These are phyloP conservation scores for Boletus pseudo-olivaceus DNA, from an alignment of 768 basidiomycete species.

Conservation along the genomic window DNA sequence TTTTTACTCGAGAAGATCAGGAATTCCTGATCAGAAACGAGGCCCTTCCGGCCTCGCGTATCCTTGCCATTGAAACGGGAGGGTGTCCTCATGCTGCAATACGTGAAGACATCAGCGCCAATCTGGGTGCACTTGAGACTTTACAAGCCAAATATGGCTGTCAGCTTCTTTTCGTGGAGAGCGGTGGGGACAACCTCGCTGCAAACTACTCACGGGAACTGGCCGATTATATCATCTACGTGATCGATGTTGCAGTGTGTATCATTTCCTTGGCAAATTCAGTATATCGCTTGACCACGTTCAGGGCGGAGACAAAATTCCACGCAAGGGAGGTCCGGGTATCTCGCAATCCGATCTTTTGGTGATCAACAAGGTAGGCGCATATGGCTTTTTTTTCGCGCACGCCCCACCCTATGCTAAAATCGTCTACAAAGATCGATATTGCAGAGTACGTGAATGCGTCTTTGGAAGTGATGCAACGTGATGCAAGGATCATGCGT, in stretches of 20 bases:
- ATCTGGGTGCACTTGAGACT: slow-evolving; percentile 92
- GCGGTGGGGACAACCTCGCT: slow-evolving; percentile 94
- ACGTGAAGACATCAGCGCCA: slow-evolving; percentile 96
- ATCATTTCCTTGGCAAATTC: not conserved
- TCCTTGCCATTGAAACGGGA: slow-evolving; percentile 95
- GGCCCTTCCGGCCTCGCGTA: slow-evolving; percentile 79
- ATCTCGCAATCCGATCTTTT: slow-evolving; percentile 95
- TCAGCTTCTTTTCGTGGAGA: slow-evolving; percentile 91
- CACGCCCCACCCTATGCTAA: not conserved
- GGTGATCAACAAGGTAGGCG: slow-evolving; percentile 85
- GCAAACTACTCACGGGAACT: slow-evolving; percentile 96
- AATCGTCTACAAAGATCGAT: slow-evolving; percentile 63
- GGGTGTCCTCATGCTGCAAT: slow-evolving; percentile 99
- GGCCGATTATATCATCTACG: slow-evolving; percentile 96
- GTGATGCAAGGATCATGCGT: slow-evolving; percentile 91
- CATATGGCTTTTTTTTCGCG: not conserved
- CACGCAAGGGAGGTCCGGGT: slow-evolving; percentile 95
- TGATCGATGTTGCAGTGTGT: slow-evolving; percentile 79
- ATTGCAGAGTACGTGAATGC: slow-evolving; percentile 90
- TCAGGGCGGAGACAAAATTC: slow-evolving; percentile 97
- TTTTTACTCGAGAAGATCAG: slow-evolving; percentile 97
- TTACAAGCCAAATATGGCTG: slow-evolving; percentile 88
- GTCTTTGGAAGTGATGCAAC: slow-evolving; percentile 90
- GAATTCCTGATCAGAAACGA: slow-evolving; percentile 94
- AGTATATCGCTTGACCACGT: slow-evolving; percentile 3